phyloP scores from a whole-genome alignment of 2,329 filamentous ascomycete species.

The Colletotrichum agaves region DNA sequence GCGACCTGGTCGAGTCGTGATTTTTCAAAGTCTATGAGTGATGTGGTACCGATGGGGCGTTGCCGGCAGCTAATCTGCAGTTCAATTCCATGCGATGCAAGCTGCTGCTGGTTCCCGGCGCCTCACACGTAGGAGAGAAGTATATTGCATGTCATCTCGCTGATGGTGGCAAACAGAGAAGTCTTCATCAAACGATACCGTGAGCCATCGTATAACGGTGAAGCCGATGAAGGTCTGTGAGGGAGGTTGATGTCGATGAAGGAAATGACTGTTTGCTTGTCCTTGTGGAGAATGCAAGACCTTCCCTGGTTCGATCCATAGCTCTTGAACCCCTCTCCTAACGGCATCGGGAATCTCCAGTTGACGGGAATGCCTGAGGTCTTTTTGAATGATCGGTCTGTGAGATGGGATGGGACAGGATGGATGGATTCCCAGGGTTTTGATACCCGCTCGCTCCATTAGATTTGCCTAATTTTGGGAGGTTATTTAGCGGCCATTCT shows the following conservation, averaged over 20 bases:
- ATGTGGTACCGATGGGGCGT: neutral
- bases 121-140: neutral
- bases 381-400: constrained; percentile 4
- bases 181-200: constrained; percentile 22
- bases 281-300: constrained; percentile 15
- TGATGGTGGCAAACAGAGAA: constrained; percentile 6
- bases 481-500: constrained; percentile 25
- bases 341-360: neutral
- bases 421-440: constrained; percentile 12
- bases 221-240: constrained; percentile 8
- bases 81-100: constrained; percentile 8
- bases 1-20: constrained; percentile 12
- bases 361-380: neutral
- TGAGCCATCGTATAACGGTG: neutral
- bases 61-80: neutral
- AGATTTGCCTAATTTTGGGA: constrained; percentile 35
- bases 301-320: neutral
- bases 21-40: neutral
- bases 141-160: constrained; percentile 17
- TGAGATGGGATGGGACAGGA: constrained; percentile 2
- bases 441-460: constrained; percentile 27
- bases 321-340: neutral
- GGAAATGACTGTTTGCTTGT: constrained; percentile 9
- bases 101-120: constrained; percentile 9
- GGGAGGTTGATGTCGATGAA: too few species aligned